Evolutionary conservation across 768 basidiomycete genomes (phyloP), one percentile per base, ranked within the genome.

Genomic region (Pisolithus tinctorius): DNA sequence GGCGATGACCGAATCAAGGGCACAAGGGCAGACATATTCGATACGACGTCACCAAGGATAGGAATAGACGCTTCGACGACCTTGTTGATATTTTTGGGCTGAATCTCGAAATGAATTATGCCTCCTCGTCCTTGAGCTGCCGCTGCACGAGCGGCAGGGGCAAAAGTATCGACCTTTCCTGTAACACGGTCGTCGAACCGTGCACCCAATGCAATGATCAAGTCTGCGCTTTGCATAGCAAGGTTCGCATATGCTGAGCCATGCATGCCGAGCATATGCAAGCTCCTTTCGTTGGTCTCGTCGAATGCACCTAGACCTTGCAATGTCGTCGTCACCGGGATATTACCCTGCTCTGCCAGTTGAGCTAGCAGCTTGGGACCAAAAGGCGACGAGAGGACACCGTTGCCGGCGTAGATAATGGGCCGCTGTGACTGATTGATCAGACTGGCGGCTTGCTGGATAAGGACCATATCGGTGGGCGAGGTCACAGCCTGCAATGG

Each of bases 191-290:
- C 96, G 63, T 99, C 96, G 65, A 99, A 99, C 38, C 96, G 84
- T 23, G 82, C 91, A 46, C 96, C 96, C 36, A 99, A 85, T 20
- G 95, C 94, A 58, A 99, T 94, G 74, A 99, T 92, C 51, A 98
- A 85, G 65, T 99, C 96, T 39, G 96, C 96, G 46, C 89, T 74
- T 71, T 99, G 96, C 81, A 99, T 98, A 4, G 95, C 95, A 40
- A 96, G 72, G 72, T 99, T 99, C 60, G 96, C 96, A 62, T 97
- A 97, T 4, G 94, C 93, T 27, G 83, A 84, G 4, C 96, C 96
- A 73, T 98, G 96, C 96, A 98, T 97, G 52, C 95, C 95, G 50
- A 99, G 81, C 95, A 98, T 98, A 69, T 97, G 93, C 63, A 99
- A 71, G 57, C 86, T 86, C 69, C 78, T 82, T 34, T 84, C 82